Conservation (phyloP, 2,329 filamentous ascomycete species). For the Mycosphaerella sp. region DNA sequence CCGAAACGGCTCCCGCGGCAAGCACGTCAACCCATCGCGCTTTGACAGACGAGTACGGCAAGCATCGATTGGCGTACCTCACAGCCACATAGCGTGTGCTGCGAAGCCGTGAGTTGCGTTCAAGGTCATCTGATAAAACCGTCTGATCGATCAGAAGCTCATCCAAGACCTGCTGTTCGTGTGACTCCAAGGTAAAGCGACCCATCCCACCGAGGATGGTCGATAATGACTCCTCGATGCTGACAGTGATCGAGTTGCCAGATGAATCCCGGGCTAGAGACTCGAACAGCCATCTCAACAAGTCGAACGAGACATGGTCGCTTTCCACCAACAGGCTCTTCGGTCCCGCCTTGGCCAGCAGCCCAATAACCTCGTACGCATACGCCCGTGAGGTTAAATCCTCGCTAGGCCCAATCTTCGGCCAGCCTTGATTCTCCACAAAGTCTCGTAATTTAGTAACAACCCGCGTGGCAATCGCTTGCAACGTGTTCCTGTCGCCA, state of each 20-base stretch:
- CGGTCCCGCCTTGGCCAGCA: conserved; percentile 63
- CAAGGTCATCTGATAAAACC: conserved; percentile 30
- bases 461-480: conserved; percentile 60
- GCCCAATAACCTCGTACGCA: conserved; percentile 86
- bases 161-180: conserved; percentile 42
- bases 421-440: conserved; percentile 79
- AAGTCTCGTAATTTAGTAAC: conserved; percentile 66
- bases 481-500: conserved; percentile 56
- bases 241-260: conserved; percentile 67
- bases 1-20: conserved; percentile 62
- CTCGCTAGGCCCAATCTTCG: conserved; percentile 51
- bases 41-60: conserved; percentile 70
- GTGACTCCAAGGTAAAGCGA: conserved; percentile 37
- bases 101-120: conserved; percentile 38
- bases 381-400: conserved; percentile 64
- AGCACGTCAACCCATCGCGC: conserved; percentile 86
- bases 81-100: conserved; percentile 76
- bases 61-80: conserved; percentile 82
- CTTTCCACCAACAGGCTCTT: conserved; percentile 48
- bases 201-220: conserved; percentile 61
- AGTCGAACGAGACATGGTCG: conserved; percentile 43
- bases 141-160: conserved; percentile 59
- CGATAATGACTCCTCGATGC: conserved; percentile 82
- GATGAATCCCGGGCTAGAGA: conserved; percentile 75
- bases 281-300: conserved; percentile 72